These are phyloP conservation scores for Quercus robur DNA, from an alignment of 306 rosid genomes.

Conservation along the genomic window DNA sequence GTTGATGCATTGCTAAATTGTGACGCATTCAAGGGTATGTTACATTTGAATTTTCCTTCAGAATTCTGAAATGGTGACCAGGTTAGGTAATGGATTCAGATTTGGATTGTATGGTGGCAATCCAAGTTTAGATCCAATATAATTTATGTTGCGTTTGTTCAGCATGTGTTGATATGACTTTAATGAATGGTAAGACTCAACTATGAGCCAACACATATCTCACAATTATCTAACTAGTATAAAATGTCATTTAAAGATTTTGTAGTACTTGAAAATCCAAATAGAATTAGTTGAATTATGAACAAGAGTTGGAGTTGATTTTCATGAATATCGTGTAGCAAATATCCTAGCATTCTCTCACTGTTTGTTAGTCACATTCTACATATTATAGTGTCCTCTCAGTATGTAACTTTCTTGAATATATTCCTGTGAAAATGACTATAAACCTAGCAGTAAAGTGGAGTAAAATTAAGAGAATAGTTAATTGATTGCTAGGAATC, in stretches of 20 bases:
- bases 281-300: not conserved
- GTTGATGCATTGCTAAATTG: conserved; percentile 71
- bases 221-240: too few relatives aligned
- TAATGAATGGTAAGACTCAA: not conserved
- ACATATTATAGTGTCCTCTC: not conserved
- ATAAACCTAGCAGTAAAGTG: not conserved
- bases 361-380: not conserved
- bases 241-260: not conserved
- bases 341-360: not conserved
- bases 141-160: not conserved
- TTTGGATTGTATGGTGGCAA: not conserved
- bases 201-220: not conserved
- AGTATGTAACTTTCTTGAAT: not conserved
- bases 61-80: not conserved
- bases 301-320: not conserved
- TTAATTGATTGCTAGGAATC: too few relatives aligned
- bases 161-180: not conserved
- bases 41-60: conserved; percentile 9
- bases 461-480: too few relatives aligned
- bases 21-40: conserved; percentile 64
- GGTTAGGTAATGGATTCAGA: not conserved
- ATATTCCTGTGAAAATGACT: not conserved
- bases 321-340: not conserved
- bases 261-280: not conserved
- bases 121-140: not conserved